Evolutionary conservation across 2,329 filamentous ascomycete genomes (phyloP).

Genomic region (Cladosporium cucumerinum): DNA sequence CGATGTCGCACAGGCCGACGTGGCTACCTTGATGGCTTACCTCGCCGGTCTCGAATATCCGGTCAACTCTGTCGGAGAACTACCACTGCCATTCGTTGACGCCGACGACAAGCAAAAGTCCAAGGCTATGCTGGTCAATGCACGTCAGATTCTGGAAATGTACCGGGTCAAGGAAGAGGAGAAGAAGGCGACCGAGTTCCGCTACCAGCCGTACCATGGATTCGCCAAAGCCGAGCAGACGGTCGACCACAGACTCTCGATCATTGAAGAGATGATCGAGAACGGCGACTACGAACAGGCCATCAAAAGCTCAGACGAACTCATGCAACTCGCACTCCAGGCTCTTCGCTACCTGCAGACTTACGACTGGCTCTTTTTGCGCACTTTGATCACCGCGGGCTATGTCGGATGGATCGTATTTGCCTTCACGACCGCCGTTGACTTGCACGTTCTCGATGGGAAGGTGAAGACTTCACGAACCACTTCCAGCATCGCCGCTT

Average conservation of each 20-base stretch:
- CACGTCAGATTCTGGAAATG: slow-evolving; percentile 86
- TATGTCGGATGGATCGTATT: slow-evolving; percentile 97
- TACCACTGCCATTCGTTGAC: slow-evolving; percentile 79
- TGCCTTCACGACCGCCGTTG: slow-evolving; percentile 81
- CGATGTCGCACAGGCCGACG: slow-evolving; percentile 89
- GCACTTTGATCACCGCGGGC: slow-evolving; percentile 81
- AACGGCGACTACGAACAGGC: slow-evolving; percentile 67
- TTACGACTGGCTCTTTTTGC: slow-evolving; percentile 95
- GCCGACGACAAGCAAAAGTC: slow-evolving; percentile 74
- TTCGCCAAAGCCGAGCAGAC: slow-evolving; percentile 63
- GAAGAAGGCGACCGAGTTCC: slow-evolving; percentile 72
- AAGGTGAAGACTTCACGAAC: slow-evolving; percentile 63
- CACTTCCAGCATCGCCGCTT: slow-evolving; percentile 57
- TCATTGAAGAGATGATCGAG: slow-evolving; percentile 67
- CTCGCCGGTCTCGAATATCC: slow-evolving; percentile 84
- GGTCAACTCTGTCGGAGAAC: slow-evolving; percentile 90
- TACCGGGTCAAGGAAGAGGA: slow-evolving; percentile 88
- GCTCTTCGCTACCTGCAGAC: slow-evolving; percentile 93
- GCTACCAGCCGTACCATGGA: slow-evolving; percentile 71
- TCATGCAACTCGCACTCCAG: slow-evolving; percentile 74
- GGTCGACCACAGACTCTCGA: slow-evolving; percentile 63
- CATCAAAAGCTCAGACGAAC: slow-evolving; percentile 70
- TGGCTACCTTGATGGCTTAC: slow-evolving; percentile 94
- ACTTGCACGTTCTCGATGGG: slow-evolving; percentile 79
- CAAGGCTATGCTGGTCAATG: slow-evolving; percentile 78